These are phyloP conservation scores for Suillus placidus DNA, from an alignment of 768 basidiomycete genomes.

Conservation along the genomic window DNA sequence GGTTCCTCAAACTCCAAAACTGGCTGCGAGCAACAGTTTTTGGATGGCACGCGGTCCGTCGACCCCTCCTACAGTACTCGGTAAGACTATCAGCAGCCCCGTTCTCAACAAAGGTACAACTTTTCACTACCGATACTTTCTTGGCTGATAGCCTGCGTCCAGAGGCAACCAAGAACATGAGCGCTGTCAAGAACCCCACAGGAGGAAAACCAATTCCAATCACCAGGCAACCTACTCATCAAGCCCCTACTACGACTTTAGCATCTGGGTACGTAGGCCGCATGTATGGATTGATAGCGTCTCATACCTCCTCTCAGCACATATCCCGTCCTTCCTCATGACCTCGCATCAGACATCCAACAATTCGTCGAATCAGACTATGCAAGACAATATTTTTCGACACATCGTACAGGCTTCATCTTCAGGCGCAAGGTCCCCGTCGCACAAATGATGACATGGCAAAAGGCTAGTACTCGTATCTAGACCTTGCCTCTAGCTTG, in stretches of 20 bases:
- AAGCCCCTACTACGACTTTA: constrained; percentile 46
- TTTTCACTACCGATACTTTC: not conserved
- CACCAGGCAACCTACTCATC: constrained; percentile 37
- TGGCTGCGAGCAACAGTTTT: constrained; percentile 36
- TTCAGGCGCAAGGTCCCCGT: constrained; percentile 83
- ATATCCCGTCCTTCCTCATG: constrained; percentile 77
- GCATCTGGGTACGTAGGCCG: constrained; percentile 61
- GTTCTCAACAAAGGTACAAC: constrained; percentile 68
- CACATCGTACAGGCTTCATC: constrained; percentile 86
- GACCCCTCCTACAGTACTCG: constrained; percentile 50
- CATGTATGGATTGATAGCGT: constrained; percentile 14
- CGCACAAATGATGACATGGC: constrained; percentile 89
- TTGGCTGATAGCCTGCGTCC: constrained; percentile 6
- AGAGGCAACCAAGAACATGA: constrained; percentile 75
- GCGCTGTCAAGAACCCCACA: constrained; percentile 69
- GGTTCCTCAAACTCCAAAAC: constrained; percentile 47
- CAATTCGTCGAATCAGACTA: constrained; percentile 87
- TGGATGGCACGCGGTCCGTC: constrained; percentile 40
- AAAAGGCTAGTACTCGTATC: constrained; percentile 55
- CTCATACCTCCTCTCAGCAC: constrained; percentile 46
- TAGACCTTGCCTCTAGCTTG: not conserved
- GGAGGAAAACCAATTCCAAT: constrained; percentile 66
- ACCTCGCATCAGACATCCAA: constrained; percentile 82
- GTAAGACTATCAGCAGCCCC: constrained; percentile 69
- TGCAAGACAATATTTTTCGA: constrained; percentile 87